These are phyloP conservation scores for Rhododendron kiyosumense DNA, from an alignment of 148 eudicot genomes.

Conservation along the genomic window DNA sequence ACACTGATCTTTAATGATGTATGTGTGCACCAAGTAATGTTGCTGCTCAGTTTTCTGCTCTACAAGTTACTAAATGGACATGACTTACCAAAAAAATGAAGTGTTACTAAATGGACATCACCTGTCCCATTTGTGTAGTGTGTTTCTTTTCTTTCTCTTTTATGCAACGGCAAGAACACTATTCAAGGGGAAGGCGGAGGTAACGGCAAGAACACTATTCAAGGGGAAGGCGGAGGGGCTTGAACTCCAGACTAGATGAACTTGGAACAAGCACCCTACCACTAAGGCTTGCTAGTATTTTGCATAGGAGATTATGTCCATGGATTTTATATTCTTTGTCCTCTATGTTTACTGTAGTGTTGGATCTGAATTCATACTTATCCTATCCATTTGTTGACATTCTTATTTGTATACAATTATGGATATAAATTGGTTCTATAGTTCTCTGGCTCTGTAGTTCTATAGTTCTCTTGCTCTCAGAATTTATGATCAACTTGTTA, in stretches of 20 bases:
- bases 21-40: no score
- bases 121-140: not conserved
- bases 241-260: not conserved
- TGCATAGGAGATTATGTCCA: not conserved
- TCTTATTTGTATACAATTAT: no score
- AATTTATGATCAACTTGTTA: no score
- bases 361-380: no score
- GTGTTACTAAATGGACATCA: no score
- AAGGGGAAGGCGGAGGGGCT: not conserved
- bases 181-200: not conserved
- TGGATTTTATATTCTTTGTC: no score
- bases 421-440: no score
- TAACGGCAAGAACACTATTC: not conserved
- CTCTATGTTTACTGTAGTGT: no score
- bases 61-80: not conserved
- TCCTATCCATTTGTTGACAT: no score
- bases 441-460: no score
- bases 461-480: no score
- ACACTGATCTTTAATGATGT: no score
- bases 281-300: not conserved
- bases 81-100: not conserved
- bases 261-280: not conserved
- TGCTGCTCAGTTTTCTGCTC: not conserved
- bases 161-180: not conserved
- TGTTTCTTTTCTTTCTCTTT: not conserved